Evolutionary conservation across 495 filamentous ascomycete genomes (phyloP).

Genomic region (Tuber aestivum): DNA sequence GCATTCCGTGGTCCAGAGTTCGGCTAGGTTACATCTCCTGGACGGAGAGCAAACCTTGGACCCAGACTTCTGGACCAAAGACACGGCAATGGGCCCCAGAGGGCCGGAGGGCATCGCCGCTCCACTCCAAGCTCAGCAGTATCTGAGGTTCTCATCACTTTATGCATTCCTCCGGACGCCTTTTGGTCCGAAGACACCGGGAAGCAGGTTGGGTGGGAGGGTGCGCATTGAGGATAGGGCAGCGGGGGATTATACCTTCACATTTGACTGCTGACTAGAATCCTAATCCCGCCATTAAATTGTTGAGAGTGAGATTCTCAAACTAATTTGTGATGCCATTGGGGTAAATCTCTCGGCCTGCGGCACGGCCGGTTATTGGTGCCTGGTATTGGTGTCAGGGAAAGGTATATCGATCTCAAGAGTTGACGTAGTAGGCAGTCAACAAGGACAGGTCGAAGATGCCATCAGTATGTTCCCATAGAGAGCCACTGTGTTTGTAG

Average conservation of each 20-base stretch:
- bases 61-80: neutral
- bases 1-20: neutral
- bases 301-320: neutral
- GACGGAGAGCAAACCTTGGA: neutral
- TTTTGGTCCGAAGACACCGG: neutral
- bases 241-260: neutral
- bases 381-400: neutral
- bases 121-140: constrained; percentile 4
- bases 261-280: neutral
- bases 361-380: neutral
- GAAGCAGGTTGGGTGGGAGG: neutral
- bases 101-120: neutral
- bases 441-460: neutral
- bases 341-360: neutral
- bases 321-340: neutral
- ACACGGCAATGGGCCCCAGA: neutral
- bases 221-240: neutral
- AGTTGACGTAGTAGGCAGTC: neutral
- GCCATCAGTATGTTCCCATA: neutral
- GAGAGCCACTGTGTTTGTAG: neutral
- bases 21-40: neutral
- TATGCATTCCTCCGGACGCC: neutral
- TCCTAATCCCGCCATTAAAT: neutral
- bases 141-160: constrained; percentile 4
- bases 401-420: neutral